phyloP scores from a whole-genome alignment of 2,329 filamentous ascomycete species.

The Aureobasidium namibiae region DNA sequence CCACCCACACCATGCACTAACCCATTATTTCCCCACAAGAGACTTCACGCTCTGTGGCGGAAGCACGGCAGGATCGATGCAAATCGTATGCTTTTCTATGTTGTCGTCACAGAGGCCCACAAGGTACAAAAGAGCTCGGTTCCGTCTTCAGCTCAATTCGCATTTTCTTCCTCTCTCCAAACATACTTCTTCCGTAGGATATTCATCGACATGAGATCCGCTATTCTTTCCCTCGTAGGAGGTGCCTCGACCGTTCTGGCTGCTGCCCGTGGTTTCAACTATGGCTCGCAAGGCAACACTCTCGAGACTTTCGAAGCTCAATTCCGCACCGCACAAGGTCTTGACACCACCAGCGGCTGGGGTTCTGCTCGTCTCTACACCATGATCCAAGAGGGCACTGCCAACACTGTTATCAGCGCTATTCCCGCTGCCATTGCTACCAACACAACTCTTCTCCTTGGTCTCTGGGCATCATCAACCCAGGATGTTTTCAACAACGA shows the following conservation, averaged over 20 bases:
- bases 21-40: slow-evolving; percentile 11
- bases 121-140: slow-evolving; percentile 10
- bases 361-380: slow-evolving; percentile 65
- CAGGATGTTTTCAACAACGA: slow-evolving; percentile 60
- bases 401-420: slow-evolving; percentile 55
- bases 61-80: slow-evolving; percentile 10
- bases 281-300: slow-evolving; percentile 39
- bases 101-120: slow-evolving; percentile 8
- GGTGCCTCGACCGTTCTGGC: slow-evolving; percentile 37
- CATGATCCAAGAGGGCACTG: slow-evolving; percentile 61
- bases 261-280: slow-evolving; percentile 61
- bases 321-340: slow-evolving; percentile 58
- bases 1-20: slow-evolving; percentile 4
- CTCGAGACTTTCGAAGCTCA: slow-evolving; percentile 34
- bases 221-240: slow-evolving; percentile 25
- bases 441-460: slow-evolving; percentile 69
- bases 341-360: slow-evolving; percentile 60
- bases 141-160: background rate
- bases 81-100: background rate
- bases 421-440: slow-evolving; percentile 78
- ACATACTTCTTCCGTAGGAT: background rate
- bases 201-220: slow-evolving; percentile 12
- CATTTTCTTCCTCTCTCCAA: background rate
- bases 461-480: slow-evolving; percentile 71
- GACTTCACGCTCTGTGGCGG: background rate